Evolutionary conservation across 1,284 basidiomycete species (phyloP).

Genomic region (Caloboletus firmus): DNA sequence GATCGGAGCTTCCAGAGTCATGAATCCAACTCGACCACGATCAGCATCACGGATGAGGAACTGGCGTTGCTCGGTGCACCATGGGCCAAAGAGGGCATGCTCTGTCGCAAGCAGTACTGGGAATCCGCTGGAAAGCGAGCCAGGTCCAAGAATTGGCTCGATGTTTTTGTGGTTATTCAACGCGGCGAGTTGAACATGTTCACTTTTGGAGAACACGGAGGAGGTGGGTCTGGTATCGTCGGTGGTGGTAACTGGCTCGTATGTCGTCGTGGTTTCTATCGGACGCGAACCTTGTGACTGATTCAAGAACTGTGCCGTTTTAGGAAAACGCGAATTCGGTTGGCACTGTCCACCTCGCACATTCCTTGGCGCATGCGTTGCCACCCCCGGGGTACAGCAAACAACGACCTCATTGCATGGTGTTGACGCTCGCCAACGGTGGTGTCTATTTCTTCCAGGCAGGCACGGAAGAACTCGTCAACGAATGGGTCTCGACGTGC

Average conservation of each 20-base stretch:
- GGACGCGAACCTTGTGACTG: not conserved
- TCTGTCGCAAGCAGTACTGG: constrained; percentile 93
- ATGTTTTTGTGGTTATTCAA: constrained; percentile 94
- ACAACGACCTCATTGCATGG: constrained; percentile 91
- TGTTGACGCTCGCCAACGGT: constrained; percentile 85
- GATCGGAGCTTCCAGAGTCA: constrained; percentile 67
- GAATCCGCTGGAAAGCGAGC: constrained; percentile 81
- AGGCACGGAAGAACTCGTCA: constrained; percentile 94
- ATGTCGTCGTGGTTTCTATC: constrained; percentile 34
- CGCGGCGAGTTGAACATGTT: constrained; percentile 96
- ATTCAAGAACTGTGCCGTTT: not conserved
- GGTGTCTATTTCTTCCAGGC: constrained; percentile 97
- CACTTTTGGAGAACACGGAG: constrained; percentile 73
- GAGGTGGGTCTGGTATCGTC: constrained; percentile 60
- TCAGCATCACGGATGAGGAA: constrained; percentile 91
- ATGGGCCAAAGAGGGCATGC: constrained; percentile 98
- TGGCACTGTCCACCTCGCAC: constrained; percentile 80
- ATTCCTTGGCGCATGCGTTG: constrained; percentile 84
- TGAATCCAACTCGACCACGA: constrained; percentile 60
- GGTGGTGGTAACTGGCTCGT: constrained; percentile 98
- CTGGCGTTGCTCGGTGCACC: constrained; percentile 92
- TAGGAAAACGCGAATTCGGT: constrained; percentile 84
- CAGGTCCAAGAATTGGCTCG: constrained; percentile 86
- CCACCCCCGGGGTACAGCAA: constrained; percentile 92
- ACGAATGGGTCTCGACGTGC: constrained; percentile 98